Percentiles rank a stretch among this genome's conserved stretches.
These are phyloP conservation scores for Saturnispora quitensis DNA, from an alignment of 805 yeast species.

Conservation along the genomic window DNA sequence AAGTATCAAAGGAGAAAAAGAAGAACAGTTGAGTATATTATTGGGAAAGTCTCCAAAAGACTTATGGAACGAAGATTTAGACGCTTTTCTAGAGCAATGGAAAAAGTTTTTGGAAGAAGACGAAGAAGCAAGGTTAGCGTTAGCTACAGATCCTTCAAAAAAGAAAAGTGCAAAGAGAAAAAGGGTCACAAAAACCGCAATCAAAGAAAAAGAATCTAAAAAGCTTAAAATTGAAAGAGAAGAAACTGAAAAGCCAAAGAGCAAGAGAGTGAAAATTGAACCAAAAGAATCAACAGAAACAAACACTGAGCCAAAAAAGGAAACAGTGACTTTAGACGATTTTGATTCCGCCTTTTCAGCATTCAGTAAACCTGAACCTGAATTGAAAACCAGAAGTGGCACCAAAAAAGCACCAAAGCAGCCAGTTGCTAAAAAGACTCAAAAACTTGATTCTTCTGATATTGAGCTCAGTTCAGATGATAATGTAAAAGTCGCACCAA, in stretches of 20 bases:
- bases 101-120: conserved; percentile 59
- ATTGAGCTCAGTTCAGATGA: conserved; percentile 10
- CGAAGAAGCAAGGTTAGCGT: conserved; percentile 44
- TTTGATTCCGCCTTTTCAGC: conserved; percentile 9
- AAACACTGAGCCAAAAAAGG: not conserved
- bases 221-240: conserved; percentile 15
- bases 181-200: conserved; percentile 12
- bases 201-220: conserved; percentile 44
- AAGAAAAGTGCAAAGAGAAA: conserved; percentile 28
- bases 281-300: conserved; percentile 16
- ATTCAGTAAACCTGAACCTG: not conserved
- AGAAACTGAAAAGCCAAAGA: conserved; percentile 13
- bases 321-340: conserved; percentile 7
- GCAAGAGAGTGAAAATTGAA: conserved; percentile 2
- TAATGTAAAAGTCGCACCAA: conserved; percentile 4
- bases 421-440: not conserved
- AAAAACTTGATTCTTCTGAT: conserved; percentile 4
- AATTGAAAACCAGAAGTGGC: not conserved
- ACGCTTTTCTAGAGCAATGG: conserved; percentile 60
- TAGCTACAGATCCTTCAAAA: conserved; percentile 37
- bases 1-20: conserved; percentile 63
- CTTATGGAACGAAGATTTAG: conserved; percentile 79
- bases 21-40: conserved; percentile 57
- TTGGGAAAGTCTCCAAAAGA: conserved; percentile 72
- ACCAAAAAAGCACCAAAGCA: not conserved